These are phyloP conservation scores for Fusarium cicatricum DNA, from an alignment of 2,329 filamentous ascomycete genomes.

Conservation along the genomic window DNA sequence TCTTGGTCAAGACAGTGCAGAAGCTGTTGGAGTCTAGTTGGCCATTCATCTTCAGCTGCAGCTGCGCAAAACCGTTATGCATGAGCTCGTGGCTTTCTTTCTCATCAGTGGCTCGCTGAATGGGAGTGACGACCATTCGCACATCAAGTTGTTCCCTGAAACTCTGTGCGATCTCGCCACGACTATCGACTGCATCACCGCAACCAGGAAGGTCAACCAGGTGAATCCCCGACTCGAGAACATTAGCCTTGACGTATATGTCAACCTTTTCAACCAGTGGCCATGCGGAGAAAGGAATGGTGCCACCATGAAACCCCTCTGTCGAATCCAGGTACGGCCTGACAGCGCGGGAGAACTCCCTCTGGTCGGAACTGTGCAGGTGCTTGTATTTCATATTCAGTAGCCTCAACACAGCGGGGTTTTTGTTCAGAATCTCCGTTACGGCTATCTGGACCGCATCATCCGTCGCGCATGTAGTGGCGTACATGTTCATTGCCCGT, in stretches of 20 bases:
- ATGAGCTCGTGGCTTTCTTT: constrained; percentile 35
- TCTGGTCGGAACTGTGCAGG: not conserved
- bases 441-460: not conserved
- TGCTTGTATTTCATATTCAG: not conserved
- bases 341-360: constrained; percentile 21
- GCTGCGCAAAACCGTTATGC: constrained; percentile 34
- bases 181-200: constrained; percentile 49
- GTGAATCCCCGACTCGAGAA: constrained; percentile 57
- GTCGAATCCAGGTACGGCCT: constrained; percentile 44
- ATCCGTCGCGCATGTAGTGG: not conserved
- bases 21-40: constrained; percentile 35
- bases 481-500: not conserved
- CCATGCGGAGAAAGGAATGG: constrained; percentile 44
- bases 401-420: not conserved
- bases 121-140: constrained; percentile 40
- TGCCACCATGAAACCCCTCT: not conserved
- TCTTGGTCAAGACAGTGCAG: constrained; percentile 42
- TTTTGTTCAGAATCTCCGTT: constrained; percentile 18
- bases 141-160: constrained; percentile 36
- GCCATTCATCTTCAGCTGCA: constrained; percentile 41
- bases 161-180: constrained; percentile 33
- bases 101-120: constrained; percentile 42
- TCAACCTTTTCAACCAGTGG: constrained; percentile 48
- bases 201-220: constrained; percentile 64
- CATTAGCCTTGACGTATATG: constrained; percentile 55